Base-by-base conservation (phyloP, 139 green algal species). In the Tetraselmis chui region DNA sequence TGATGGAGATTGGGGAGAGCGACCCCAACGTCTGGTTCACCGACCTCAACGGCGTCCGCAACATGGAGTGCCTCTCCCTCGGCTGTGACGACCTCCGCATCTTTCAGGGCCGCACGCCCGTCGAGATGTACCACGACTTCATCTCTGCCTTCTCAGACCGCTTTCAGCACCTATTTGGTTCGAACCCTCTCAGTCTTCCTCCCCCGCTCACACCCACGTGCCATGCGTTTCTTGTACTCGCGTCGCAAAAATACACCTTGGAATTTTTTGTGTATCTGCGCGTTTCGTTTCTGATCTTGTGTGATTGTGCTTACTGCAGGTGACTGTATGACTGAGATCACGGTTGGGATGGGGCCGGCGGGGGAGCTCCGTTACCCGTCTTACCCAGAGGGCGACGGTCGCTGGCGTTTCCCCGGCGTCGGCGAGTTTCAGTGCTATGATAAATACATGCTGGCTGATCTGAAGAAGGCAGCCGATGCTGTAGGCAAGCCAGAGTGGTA, bases 391-490 rank as follows among this genome's bases (percentile, higher is more conserved):
- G 95, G 94, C 1, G 94, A 97, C 77, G 94, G 93, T 1, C 89
- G 94, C 27, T 99, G 96, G 96, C 89, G 93, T 26, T 99, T 99
- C 83, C 96, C 96, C 2, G 96, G 96, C 11, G 94, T 99, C 24
- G 96, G 96, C 27, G 94, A 99, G 88, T 99, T 99, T 89, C 96
- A 99, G 89, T 99, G 96, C 90, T 98, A 98, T 84, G 96, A 99
- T 89, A 91, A 89, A 83, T 98, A 97, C 91, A 98, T 99, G 96
- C 91, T 99, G 24, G 86, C 83, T 23, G 85, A 91, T 82, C 83
- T 99, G 78, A 80, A 84, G 28, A 74, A 77, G 18, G 83, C 87
- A 30, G 96, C 96, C 1, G 80, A 93, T 18, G 85, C 82, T 2
- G 88, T 89, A 0, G 95, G 95, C 18, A 90, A 92, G 28, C 91